Base-by-base conservation (phyloP, 352 stramenopile species). In the Elongisporangium undulatum region DNA sequence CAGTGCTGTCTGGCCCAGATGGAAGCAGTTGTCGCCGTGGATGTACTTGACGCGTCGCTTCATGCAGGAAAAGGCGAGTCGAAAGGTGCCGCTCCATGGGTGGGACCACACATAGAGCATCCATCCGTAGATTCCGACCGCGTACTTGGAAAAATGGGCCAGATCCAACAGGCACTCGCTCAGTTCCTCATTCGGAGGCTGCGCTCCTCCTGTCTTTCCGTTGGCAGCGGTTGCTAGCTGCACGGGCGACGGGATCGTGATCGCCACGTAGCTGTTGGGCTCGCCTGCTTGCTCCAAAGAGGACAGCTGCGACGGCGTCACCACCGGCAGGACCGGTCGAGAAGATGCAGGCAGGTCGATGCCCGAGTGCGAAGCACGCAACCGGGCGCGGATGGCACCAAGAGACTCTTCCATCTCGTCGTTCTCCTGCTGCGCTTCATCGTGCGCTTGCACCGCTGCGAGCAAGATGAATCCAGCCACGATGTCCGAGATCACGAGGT, bases 41-140 rank as follows among this genome's bases (percentile, higher is more conserved):
- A 95, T 89, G 63, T 89, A 91, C 19, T 24, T 45, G 20, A 71
- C 55, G 9, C 69, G 68, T 20, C 79, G 81, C 59, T 87, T 90
- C 50, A 89, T 62, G 60, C 84, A 94, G 52, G 82, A 82, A 45
- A 95, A 89, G 5, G 85, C 80, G 4, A 95, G 64, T 13, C 79
- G 67, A 38, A 90, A 84, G 2, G 80, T 89, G 26, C 81, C 82
- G n/a, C 59, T 91, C 85, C 87, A 95, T 8, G 87, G 87, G 51
- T 93, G 83, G n/a, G 84, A 93, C 87, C 87, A 95, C 23, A 95
- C 80, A 62, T 90, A 95, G 49, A 95, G 68, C 85, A 95, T 95
- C 87, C 87, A 95, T 10, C 87, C 87, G 65, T 94, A 95, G 55
- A 95, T 95, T 12, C 87, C 84, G 24, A 94, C 71, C 0, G 87